Percentiles rank a stretch among this genome's conserved stretches.
Evolutionary conservation across 2,329 filamentous ascomycete genomes (phyloP).

Genomic region (Rugonectria rugulosa): DNA sequence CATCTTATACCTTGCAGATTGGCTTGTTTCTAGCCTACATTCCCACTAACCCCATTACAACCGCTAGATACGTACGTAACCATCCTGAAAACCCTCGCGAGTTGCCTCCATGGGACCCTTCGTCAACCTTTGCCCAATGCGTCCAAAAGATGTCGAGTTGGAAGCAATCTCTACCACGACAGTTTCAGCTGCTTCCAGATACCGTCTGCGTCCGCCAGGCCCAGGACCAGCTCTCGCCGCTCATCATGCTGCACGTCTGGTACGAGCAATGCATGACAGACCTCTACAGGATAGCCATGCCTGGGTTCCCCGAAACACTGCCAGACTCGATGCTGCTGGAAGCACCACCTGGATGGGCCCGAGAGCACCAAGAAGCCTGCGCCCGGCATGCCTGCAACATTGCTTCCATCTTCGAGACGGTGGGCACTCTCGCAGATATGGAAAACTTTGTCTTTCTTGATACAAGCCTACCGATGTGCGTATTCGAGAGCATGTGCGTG

Average conservation of each 20-base stretch:
- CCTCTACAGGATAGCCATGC: constrained; percentile 9
- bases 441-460: constrained; percentile 12
- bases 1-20: not conserved
- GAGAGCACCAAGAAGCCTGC: constrained; percentile 4
- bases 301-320: constrained; percentile 10
- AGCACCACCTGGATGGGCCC: constrained; percentile 1
- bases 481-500: constrained; percentile 8
- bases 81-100: not conserved
- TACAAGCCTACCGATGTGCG: constrained; percentile 10
- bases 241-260: constrained; percentile 14
- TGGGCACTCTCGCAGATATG: not conserved
- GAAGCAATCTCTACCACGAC: constrained; percentile 1
- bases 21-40: not conserved
- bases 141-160: constrained; percentile 8
- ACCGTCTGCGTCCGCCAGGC: constrained; percentile 6
- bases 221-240: constrained; percentile 4
- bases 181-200: constrained; percentile 10
- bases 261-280: constrained; percentile 16
- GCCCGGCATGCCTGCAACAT: constrained; percentile 8
- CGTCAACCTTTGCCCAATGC: constrained; percentile 6
- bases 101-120: not conserved
- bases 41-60: not conserved
- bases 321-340: not conserved
- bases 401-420: constrained; percentile 4
- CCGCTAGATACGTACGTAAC: constrained; percentile 7